Evolutionary conservation across 257 asterid genomes (phyloP), one percentile per base, ranked within the genome.

Genomic region (Ligustrum vulgare): DNA sequence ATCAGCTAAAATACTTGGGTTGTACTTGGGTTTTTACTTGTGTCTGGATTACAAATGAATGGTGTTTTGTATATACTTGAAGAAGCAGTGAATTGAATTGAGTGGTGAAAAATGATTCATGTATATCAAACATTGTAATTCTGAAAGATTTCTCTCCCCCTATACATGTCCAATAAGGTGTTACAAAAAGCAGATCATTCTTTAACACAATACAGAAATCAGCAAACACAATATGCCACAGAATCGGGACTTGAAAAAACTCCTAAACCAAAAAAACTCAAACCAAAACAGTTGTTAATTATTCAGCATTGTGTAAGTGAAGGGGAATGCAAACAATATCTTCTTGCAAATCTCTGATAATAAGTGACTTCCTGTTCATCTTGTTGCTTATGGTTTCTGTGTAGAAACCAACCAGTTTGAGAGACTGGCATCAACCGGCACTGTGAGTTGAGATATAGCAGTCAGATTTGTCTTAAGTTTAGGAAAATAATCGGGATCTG

Each of bases 351-450:
- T 22, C 31, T 58, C 16, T n/a, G n/a, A n/a, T n/a, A n/a, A n/a
- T n/a, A n/a, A n/a, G n/a, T n/a, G n/a, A n/a, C n/a, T n/a, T n/a
- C n/a, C n/a, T n/a, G n/a, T n/a, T n/a, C n/a, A n/a, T n/a, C n/a
- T n/a, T n/a, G 54, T 66, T 54, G 72, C 10, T 67, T 39, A 18
- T 56, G 35, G 28, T 69, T 28, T 78, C 39, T 41, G 32, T 56
- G 62, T 56, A 31, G 81, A 67, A 67, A 76, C 72, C 79, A 87
- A 56, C 93, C 96, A 90, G 70, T 83, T 86, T 12, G 93, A 79
- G 72, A 90, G 90, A 71, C 93, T 88, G 41, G 88, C 82, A 85
- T 86, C 87, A 60, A 86, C 91, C 49, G 87, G 80, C 68, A 15
- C 67, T 22, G 11, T 20, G 39, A 66, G 34, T 70, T 33, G 71